phyloP scores from a whole-genome alignment of 2,329 filamentous ascomycete genomes.

The Lachnellula subtilissima region DNA sequence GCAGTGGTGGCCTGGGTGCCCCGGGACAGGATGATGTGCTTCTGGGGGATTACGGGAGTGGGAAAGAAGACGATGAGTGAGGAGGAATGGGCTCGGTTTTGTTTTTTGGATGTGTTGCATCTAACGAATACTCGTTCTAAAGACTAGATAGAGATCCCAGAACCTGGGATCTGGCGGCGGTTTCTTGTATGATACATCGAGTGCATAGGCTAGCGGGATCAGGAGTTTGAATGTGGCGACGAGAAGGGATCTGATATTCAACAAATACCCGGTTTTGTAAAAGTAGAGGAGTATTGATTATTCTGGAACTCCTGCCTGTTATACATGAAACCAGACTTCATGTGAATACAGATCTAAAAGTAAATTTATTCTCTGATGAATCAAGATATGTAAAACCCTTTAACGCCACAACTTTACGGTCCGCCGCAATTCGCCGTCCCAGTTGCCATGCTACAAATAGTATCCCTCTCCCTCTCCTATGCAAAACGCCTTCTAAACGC shows the following conservation, averaged over 20 bases:
- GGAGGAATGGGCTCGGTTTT: neutral
- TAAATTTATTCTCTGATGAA: neutral
- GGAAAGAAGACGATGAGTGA: conserved; percentile 45
- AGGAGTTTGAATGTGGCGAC: neutral
- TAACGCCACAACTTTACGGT: neutral
- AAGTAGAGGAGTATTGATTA: no score
- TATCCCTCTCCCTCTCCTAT: neutral
- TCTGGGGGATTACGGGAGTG: conserved; percentile 65
- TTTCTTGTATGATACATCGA: neutral
- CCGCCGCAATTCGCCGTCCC: neutral
- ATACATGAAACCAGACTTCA: no score
- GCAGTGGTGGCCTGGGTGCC: conserved; percentile 38
- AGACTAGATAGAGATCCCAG: no score
- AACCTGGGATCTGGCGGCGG: neutral
- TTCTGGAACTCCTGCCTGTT: no score
- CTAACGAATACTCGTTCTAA: neutral
- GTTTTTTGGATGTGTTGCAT: neutral
- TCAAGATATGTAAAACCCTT: neutral
- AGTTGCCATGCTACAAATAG: neutral
- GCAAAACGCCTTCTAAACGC: neutral
- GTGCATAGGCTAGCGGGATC: neutral
- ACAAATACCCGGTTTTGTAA: neutral
- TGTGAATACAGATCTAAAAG: no score
- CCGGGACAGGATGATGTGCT: conserved; percentile 65
- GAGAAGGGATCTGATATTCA: neutral